phyloP scores from a whole-genome alignment of 768 basidiomycete species.

The Hypholoma sublateritium region DNA sequence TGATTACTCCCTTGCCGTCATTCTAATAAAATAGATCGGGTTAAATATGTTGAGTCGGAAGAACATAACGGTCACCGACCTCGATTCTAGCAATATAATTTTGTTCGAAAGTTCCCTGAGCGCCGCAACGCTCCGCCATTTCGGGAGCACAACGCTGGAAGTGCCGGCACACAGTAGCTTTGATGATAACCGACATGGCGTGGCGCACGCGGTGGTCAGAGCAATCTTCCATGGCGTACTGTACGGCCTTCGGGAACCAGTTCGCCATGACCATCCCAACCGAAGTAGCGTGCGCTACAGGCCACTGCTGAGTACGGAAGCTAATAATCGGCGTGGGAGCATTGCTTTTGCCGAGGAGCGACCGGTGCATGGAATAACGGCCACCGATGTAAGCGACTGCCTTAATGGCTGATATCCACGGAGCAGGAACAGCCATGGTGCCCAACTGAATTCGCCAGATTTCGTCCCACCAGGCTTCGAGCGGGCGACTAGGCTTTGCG shows the following conservation, averaged over 20 bases:
- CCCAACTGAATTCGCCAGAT: conserved; percentile 57
- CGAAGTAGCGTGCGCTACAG: conserved; percentile 52
- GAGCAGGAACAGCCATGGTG: conserved; percentile 48
- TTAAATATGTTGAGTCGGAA: conserved; percentile 11
- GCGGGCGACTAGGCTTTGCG: conserved; percentile 36
- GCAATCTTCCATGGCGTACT: conserved; percentile 35
- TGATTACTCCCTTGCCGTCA: conserved; percentile 56
- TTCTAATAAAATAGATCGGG: conserved; percentile 26
- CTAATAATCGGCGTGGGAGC: conserved; percentile 51
- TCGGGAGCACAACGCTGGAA: conserved; percentile 50
- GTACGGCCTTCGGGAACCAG: conserved; percentile 41
- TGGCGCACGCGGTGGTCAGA: conserved; percentile 50
- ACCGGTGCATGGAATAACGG: conserved; percentile 57
- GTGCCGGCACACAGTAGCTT: conserved; percentile 55
- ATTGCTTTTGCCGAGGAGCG: conserved; percentile 42
- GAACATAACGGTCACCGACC: conserved; percentile 28
- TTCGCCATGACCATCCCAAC: conserved; percentile 50
- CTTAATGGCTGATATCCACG: conserved; percentile 52
- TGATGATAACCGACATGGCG: conserved; percentile 54
- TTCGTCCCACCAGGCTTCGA: conserved; percentile 56
- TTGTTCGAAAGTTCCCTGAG: conserved; percentile 63
- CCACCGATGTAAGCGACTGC: conserved; percentile 53
- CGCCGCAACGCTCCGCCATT: conserved; percentile 65
- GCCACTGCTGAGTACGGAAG: conserved; percentile 67
- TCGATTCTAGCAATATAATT: conserved; percentile 60